A percentile compares a stretch with the other conserved stretches of the same genome.
These are phyloP conservation scores for Samsoniella hepiali DNA, from an alignment of 2,329 filamentous ascomycete species.

Conservation along the genomic window DNA sequence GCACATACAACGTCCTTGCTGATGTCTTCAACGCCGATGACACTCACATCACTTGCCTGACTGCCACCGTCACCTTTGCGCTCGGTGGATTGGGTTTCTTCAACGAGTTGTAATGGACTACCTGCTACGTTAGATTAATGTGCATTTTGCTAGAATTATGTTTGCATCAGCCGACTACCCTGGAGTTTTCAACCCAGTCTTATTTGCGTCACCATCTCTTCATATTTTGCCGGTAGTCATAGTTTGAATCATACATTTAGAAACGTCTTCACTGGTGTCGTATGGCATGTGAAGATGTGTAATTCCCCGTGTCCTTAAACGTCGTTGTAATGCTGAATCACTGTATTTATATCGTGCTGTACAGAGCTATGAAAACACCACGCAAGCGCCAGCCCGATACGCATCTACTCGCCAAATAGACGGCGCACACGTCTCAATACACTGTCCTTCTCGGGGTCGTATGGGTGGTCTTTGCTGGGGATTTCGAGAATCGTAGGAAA, in stretches of 20 bases:
- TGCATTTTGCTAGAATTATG: slow-evolving; percentile 11
- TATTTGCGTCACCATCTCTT: slow-evolving; percentile 20
- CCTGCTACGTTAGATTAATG: slow-evolving; percentile 11
- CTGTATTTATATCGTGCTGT: not conserved
- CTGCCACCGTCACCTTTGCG: slow-evolving; percentile 65
- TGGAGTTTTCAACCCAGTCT: slow-evolving; percentile 1
- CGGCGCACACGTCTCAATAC: slow-evolving; percentile 80
- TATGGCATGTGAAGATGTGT: not conserved
- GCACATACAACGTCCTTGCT: slow-evolving; percentile 83
- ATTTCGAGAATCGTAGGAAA: slow-evolving; percentile 98
- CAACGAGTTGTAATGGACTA: slow-evolving; percentile 38
- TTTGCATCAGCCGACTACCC: slow-evolving; percentile 10
- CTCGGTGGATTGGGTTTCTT: slow-evolving; percentile 37
- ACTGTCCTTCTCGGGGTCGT: slow-evolving; percentile 98
- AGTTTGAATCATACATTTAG: not conserved
- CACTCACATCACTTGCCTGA: slow-evolving; percentile 80
- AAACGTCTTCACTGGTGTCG: not conserved
- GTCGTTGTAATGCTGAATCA: not conserved
- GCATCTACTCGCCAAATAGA: slow-evolving; percentile 63
- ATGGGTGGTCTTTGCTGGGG: slow-evolving; percentile 97
- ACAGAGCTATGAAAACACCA: not conserved
- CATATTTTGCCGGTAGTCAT: slow-evolving; percentile 17
- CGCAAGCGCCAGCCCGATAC: not conserved
- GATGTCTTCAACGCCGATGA: slow-evolving; percentile 75
- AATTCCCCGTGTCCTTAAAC: not conserved